Evolutionary conservation across 345 rosid genomes (phyloP).

Genomic region (Orychophragmus violaceus): DNA sequence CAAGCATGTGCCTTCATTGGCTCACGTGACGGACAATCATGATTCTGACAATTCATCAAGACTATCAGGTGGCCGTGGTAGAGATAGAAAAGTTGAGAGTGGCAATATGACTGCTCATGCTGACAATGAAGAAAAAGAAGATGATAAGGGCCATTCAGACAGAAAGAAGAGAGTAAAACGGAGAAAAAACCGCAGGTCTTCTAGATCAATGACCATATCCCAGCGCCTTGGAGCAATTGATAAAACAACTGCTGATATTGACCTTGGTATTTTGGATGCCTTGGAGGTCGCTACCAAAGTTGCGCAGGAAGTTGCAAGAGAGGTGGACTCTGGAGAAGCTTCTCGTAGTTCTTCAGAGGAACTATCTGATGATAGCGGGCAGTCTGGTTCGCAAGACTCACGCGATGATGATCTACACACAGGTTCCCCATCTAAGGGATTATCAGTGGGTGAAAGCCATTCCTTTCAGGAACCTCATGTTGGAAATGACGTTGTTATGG

Average conservation of each 20-base stretch:
- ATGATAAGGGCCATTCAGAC: conserved; percentile 34
- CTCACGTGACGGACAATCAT: conserved; percentile 31
- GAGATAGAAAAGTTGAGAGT: conserved; percentile 30
- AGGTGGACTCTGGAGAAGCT: conserved; percentile 62
- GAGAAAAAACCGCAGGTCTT: conserved; percentile 38
- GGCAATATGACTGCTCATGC: conserved; percentile 29
- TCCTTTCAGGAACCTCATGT: conserved; percentile 35
- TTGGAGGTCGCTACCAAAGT: conserved; percentile 85
- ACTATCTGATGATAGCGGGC: conserved; percentile 38
- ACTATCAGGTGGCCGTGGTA: conserved; percentile 35
- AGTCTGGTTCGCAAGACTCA: conserved; percentile 47
- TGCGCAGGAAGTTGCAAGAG: conserved; percentile 90
- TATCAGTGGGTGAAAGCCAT: conserved; percentile 37
- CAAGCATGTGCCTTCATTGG: conserved; percentile 10
- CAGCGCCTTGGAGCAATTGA: conserved; percentile 39
- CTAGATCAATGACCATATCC: conserved; percentile 31
- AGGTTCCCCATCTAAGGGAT: conserved; percentile 36
- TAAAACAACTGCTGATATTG: conserved; percentile 49
- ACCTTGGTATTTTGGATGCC: conserved; percentile 84
- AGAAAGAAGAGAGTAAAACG: conserved; percentile 34
- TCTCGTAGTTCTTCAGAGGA: conserved; percentile 61
- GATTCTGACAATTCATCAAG: conserved; percentile 35
- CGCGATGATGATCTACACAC: conserved; percentile 25
- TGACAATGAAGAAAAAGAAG: conserved; percentile 31
- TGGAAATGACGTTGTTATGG: conserved; percentile 29